Conservation (phyloP, 2,329 filamentous ascomycete genomes). For the Intubia oerlemansii region DNA sequence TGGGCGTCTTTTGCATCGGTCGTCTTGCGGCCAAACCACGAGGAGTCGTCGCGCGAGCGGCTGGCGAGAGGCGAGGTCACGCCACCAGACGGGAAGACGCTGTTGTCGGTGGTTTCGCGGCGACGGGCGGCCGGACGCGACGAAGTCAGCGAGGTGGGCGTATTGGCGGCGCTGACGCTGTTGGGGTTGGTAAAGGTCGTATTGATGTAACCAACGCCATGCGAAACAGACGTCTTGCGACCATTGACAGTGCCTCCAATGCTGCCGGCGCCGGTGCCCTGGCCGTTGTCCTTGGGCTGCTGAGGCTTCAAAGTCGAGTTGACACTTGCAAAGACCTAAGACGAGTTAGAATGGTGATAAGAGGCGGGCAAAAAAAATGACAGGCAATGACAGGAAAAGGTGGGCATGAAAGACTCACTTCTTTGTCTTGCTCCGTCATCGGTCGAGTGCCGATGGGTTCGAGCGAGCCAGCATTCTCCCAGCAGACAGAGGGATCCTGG, state of each 20-base stretch:
- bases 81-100: slow-evolving; percentile 30
- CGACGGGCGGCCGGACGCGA: slow-evolving; percentile 57
- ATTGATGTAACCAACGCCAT: slow-evolving; percentile 41
- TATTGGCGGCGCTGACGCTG: slow-evolving; percentile 17
- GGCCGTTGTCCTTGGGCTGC: slow-evolving; percentile 46
- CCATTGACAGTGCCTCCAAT: slow-evolving; percentile 26
- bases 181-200: slow-evolving; percentile 1
- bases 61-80: slow-evolving; percentile 38
- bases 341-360: too few species aligned
- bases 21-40: slow-evolving; percentile 34
- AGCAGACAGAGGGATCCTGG: slow-evolving; percentile 78
- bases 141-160: slow-evolving; percentile 50
- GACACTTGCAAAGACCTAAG: slow-evolving; percentile 76
- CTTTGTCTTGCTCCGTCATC: slow-evolving; percentile 41
- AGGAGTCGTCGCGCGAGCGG: slow-evolving; percentile 40
- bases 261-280: slow-evolving; percentile 12
- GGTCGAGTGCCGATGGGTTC: slow-evolving; percentile 53
- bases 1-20: slow-evolving; percentile 29
- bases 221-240: slow-evolving; percentile 69
- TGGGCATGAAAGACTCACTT: too few species aligned
- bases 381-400: too few species aligned
- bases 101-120: slow-evolving; percentile 59
- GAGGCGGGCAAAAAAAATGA: too few species aligned
- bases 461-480: slow-evolving; percentile 52
- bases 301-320: slow-evolving; percentile 86